Conservation (phyloP, 2,329 filamentous ascomycete genomes). For the Penicillium corylophilum region DNA sequence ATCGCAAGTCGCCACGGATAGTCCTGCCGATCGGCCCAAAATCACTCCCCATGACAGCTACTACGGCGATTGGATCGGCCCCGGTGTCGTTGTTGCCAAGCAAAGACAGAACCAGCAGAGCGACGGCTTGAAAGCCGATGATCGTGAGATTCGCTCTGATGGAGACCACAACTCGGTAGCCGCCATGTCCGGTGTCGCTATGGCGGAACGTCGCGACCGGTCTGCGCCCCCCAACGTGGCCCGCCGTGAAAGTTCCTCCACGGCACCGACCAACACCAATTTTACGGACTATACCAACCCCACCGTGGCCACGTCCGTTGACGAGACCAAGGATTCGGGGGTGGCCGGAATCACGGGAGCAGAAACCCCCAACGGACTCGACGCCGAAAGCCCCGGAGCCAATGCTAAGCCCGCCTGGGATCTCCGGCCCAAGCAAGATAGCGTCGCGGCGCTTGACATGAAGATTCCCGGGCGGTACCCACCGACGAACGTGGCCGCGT, state of each 20-base stretch:
- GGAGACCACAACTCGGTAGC: conserved; percentile 17
- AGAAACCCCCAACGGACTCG: conserved; percentile 7
- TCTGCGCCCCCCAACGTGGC: conserved; percentile 18
- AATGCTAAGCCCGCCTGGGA: conserved; percentile 3
- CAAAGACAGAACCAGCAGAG: conserved; percentile 21
- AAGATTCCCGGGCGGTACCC: conserved; percentile 39
- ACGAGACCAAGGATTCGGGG: conserved; percentile 20
- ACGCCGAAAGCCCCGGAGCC: conserved; percentile 1
- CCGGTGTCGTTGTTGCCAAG: conserved; percentile 35
- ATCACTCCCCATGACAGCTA: conserved; percentile 39
- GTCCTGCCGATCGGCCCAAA: conserved; percentile 7
- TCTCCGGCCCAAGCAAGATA: conserved; percentile 25
- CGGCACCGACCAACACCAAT: conserved; percentile 36
- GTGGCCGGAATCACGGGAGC: conserved; percentile 11
- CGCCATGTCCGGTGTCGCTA: conserved; percentile 17
- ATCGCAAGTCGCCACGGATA: conserved; percentile 9
- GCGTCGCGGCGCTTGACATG: conserved; percentile 33
- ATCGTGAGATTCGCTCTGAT: conserved; percentile 18
- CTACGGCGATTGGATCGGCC: conserved; percentile 56
- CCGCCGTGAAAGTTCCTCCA: conserved; percentile 35
- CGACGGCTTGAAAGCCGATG: conserved; percentile 8
- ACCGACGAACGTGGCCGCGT: conserved; percentile 31
- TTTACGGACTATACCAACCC: conserved; percentile 34
- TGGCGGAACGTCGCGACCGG: conserved; percentile 19
- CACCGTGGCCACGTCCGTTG: conserved; percentile 34